Base-by-base conservation (phyloP, 495 filamentous ascomycete species). In the Hamigera avellanea region DNA sequence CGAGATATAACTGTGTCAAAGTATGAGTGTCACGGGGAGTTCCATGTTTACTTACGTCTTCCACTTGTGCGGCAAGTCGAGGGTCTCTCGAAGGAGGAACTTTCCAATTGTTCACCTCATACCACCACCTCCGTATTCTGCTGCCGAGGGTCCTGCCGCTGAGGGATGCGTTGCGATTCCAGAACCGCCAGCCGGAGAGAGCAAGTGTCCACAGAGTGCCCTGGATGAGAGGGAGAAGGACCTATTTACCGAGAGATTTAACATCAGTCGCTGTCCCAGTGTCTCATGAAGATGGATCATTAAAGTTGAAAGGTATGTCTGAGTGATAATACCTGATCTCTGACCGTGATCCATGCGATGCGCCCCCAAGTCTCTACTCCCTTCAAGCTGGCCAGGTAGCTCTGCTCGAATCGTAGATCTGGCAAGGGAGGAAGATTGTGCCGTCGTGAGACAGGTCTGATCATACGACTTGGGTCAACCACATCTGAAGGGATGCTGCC, bases 401-500 rank as follows among this genome's bases (percentile, higher is more conserved):
- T 93, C 70, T 98, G 91, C 66, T 98, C 91, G 57, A 96, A 96
- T 34, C 91, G 70, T 45, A 98, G 61, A 59, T 98, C 91, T 1
- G 91, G 91, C 48, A 98, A 61, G 1, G 93, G 89, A 35, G 84
- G 85, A 39, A 94, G 74, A 25, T 59, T 71, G 37, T 56, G 57
- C 37, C 50, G 62, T n/a, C 76, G 66, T 9, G 70, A 61, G 18
- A 60, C 35, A 2, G 76, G 69, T 34, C 60, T 64, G 36, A 83
- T 49, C 28, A 75, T 67, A 36, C 64, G 70, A 37, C 64, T 67
- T n/a, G 73, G 52, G 30, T 67, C 57, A 12, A 69, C 54, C 23
- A 69, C 40, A 40, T 67, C 60, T 19, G 65, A 65, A 13, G 62
- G 45, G 23, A 69, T 57, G 41, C 61, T 66, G 40, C 45, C 57